phyloP scores from a whole-genome alignment of 352 stramenopile genomes.

The Globisporangium uncinulatum region DNA sequence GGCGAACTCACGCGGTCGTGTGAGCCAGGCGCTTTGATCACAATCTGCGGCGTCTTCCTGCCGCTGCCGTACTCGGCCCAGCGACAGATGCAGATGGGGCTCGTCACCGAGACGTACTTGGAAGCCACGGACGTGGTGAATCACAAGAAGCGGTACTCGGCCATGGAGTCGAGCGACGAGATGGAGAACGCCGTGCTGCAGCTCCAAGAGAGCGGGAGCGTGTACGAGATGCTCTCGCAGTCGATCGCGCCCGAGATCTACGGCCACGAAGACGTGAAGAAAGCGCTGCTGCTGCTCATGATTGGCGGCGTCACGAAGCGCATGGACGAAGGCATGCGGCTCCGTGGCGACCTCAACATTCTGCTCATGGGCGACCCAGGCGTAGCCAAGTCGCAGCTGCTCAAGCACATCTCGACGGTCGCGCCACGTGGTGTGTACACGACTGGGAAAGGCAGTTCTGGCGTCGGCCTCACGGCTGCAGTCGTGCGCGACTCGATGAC shows the following conservation, averaged over 20 bases:
- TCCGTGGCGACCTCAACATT: conserved; percentile 99
- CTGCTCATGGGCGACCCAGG: conserved; percentile 97
- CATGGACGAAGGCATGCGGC: conserved; percentile 93
- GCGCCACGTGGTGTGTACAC: conserved; percentile 98
- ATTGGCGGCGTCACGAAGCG: conserved; percentile 91
- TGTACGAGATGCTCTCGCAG: conserved; percentile 93
- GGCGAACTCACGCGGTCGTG: conserved; percentile 93
- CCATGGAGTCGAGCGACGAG: conserved; percentile 82
- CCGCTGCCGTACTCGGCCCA: conserved; percentile 90
- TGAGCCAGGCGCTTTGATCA: conserved; percentile 94
- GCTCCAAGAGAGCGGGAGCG: conserved; percentile 65
- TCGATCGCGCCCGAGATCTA: conserved; percentile 99
- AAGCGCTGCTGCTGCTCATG: conserved; percentile 96
- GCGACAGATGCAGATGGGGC: conserved; percentile 94
- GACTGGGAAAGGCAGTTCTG: conserved; percentile 98
- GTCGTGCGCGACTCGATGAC: conserved; percentile 95
- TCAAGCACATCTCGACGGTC: conserved; percentile 98
- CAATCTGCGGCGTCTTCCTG: conserved; percentile 96
- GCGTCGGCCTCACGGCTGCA: conserved; percentile 97
- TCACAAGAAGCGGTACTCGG: conserved; percentile 97
- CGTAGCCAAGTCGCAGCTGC: conserved; percentile 98
- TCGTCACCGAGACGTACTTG: conserved; percentile 97
- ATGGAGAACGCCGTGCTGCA: conserved; percentile 75
- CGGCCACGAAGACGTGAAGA: conserved; percentile 99
- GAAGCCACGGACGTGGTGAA: conserved; percentile 94